Base-by-base conservation (phyloP, 1,284 basidiomycete species). In the Tilletia horrida region DNA sequence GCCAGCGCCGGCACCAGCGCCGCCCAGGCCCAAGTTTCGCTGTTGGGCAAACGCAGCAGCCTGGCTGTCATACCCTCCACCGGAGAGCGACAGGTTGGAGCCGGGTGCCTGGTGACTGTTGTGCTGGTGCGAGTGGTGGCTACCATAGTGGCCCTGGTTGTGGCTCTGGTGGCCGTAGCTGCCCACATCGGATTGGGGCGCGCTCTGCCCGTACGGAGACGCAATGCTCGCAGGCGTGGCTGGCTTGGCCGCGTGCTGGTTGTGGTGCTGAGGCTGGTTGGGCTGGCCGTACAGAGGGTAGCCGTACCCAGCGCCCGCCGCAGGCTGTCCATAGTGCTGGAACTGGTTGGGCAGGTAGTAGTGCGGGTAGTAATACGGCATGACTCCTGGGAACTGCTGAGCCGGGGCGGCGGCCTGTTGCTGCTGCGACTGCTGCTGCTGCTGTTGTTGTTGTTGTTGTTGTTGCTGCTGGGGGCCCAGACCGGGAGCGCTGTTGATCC, bases 321-420 rank as follows among this genome's bases (percentile, higher is more conserved):
- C 71, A 16, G 79, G 80, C 71, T 80, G 79, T 25, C 67, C 78
- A 69, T 79, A 81, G 70, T 80, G 80, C 71, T 80, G 79, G 77
- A 81, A 81, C 69, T 81, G 80, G 74, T 77, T 78, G 40, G 78
- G 79, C 72, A 80, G 73, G 73, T 81, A 81, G 77, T 81, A 81
- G 65, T 77, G 77, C 13, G 79, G 78, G 70, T 81, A 81, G 76
- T 81, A 81, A 72, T 79, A 79, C 21, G 80, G 80, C 77, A 80
- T 78, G 68, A 81, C 72, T 64, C 77, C 76, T 8, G 78, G 76
- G 76, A 73, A 81, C 45, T 73, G 76, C 74, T 79, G 77, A 63
- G 71, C 71, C 43, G 73, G 75, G 29, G 66, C 59, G 16, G 66
- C 45, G 14, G 21, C 50, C 50, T 27, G 66, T 35, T 63, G 66